Evolutionary conservation across 1,284 basidiomycete species (phyloP).

Genomic region (Pascua sp.): DNA sequence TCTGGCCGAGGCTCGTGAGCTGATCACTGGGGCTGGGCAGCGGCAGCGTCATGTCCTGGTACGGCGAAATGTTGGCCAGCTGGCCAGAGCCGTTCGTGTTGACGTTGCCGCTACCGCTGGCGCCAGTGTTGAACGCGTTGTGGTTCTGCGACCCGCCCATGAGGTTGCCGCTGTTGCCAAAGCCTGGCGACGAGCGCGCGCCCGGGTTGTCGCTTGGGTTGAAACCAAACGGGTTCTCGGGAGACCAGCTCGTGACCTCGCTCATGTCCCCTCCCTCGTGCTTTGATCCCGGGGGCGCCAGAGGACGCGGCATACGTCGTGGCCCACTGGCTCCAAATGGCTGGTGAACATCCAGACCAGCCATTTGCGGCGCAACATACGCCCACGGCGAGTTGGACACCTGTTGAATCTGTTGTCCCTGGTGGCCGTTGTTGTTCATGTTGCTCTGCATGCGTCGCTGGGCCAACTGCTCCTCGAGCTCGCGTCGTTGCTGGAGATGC

Average conservation of each 20-base stretch:
- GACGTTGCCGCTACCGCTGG: conserved; percentile 1
- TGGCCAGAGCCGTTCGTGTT: conserved; percentile 3
- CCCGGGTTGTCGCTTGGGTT: conserved; percentile 5
- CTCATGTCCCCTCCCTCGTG: conserved; percentile 1
- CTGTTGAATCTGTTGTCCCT: neutral
- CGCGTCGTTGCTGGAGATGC: conserved; percentile 41
- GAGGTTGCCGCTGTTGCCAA: conserved; percentile 1
- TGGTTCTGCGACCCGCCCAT: conserved; percentile 4
- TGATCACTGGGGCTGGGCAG: conserved; percentile 7
- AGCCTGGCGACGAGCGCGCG: conserved; percentile 8
- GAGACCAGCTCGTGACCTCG: conserved; percentile 9
- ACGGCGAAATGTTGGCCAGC: conserved; percentile 17
- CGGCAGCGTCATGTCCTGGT: conserved; percentile 15
- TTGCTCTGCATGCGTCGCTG: conserved; percentile 16
- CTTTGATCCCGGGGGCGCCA: conserved; percentile 34
- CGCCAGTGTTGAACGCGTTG: conserved; percentile 4
- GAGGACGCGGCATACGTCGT: conserved; percentile 32
- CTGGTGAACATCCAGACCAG: conserved; percentile 48
- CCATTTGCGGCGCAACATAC: conserved; percentile 47
- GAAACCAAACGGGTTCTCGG: conserved; percentile 21
- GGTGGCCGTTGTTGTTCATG: conserved; percentile 8
- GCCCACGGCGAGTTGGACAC: conserved; percentile 40
- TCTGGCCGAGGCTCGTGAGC: conserved; percentile 6
- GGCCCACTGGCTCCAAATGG: conserved; percentile 33
- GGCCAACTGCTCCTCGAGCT: conserved; percentile 36